Conservation (phyloP, 2,329 filamentous ascomycete genomes). For the Aspergillus brasiliensis region DNA sequence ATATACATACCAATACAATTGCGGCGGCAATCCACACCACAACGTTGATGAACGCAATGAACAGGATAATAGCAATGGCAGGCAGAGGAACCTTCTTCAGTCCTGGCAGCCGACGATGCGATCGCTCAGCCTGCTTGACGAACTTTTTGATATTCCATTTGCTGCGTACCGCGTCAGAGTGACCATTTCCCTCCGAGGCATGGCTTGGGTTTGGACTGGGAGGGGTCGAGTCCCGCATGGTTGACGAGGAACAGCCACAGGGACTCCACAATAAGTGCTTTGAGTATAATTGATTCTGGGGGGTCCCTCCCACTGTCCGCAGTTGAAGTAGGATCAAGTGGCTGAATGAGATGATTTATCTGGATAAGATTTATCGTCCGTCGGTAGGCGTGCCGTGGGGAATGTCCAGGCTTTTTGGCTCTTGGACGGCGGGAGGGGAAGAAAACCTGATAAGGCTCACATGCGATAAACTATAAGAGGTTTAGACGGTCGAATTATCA, state of each 20-base stretch:
- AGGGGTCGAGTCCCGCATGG: slow-evolving; percentile 16
- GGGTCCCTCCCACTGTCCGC: not conserved
- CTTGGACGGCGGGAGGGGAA: not conserved
- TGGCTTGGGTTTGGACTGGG: not conserved
- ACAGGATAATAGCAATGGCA: slow-evolving; percentile 59
- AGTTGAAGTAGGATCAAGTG: not conserved
- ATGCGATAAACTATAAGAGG: slow-evolving; percentile 1
- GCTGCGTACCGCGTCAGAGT: slow-evolving; percentile 14
- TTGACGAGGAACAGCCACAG: not conserved
- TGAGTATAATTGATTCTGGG: not conserved
- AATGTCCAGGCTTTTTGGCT: not conserved
- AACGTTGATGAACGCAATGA: slow-evolving; percentile 57
- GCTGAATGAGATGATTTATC: not conserved
- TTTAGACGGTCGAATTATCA: slow-evolving; percentile 10
- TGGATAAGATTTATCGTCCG: not conserved
- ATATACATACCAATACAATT: slow-evolving; percentile 55
- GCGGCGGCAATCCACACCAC: slow-evolving; percentile 61
- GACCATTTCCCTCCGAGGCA: not conserved
- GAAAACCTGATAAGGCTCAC: slow-evolving; percentile 1
- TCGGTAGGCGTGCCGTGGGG: not conserved
- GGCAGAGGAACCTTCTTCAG: slow-evolving; percentile 59
- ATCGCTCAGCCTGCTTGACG: slow-evolving; percentile 45
- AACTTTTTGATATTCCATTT: slow-evolving; percentile 35
- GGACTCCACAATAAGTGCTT: not conserved
- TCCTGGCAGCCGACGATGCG: slow-evolving; percentile 57